Conservation (phyloP, 2,329 filamentous ascomycete genomes). For the Colletotrichum magnum region DNA sequence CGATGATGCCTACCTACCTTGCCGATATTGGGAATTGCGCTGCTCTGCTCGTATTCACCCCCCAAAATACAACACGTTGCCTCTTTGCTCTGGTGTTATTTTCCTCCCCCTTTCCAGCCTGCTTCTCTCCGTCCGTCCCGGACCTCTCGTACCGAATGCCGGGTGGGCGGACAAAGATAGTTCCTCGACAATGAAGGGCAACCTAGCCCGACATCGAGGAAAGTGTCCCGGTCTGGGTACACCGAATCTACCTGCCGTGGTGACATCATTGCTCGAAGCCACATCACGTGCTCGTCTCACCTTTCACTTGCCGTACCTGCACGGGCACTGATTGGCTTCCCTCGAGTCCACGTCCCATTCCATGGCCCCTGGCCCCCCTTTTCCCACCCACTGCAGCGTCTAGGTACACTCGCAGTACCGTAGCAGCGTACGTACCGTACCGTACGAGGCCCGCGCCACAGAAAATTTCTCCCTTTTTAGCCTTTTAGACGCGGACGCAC, state of each 20-base stretch:
- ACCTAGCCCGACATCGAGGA: no score
- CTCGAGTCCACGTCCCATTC: slow-evolving; percentile 8
- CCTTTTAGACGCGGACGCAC: slow-evolving; percentile 27
- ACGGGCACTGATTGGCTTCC: background rate
- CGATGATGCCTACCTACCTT: no score
- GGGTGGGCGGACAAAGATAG: slow-evolving; percentile 10
- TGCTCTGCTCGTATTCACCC: slow-evolving; percentile 3
- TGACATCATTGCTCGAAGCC: slow-evolving; percentile 16
- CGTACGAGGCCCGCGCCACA: slow-evolving; percentile 32
- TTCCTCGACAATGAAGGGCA: background rate
- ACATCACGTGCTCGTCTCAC: slow-evolving; percentile 15
- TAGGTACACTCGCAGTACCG: background rate
- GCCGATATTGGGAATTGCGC: background rate
- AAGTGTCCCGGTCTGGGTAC: background rate
- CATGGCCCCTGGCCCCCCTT: slow-evolving; percentile 16
- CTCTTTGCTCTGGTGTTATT: background rate
- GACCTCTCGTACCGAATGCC: background rate
- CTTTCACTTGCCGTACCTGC: background rate
- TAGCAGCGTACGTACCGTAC: background rate
- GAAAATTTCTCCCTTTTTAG: slow-evolving; percentile 41
- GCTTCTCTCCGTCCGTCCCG: background rate
- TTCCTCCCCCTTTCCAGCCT: background rate
- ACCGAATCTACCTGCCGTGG: no score
- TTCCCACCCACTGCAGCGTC: background rate
- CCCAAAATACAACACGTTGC: background rate